Conservation (phyloP, 192 early-diverging fungal genomes). For the Spizellomyces sp. region DNA sequence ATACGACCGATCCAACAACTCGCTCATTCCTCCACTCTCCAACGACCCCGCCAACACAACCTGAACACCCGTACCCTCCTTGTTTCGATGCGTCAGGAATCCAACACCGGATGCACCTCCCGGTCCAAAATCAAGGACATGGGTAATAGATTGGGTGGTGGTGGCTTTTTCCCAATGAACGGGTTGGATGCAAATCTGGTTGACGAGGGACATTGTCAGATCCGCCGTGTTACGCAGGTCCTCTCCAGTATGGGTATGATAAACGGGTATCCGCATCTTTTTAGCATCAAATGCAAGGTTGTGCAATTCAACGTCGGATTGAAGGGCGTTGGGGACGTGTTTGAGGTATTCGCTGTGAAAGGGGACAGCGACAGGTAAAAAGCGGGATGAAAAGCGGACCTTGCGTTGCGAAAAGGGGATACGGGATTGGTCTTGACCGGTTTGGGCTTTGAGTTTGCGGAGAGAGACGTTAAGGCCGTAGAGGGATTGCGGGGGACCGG, state of each 20-base stretch:
- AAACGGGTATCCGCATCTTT: constrained; percentile 75
- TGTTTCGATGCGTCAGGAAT: constrained; percentile 78
- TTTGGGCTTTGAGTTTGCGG: constrained; percentile 87
- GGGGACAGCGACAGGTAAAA: constrained; percentile 89
- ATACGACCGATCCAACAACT: constrained; percentile 72
- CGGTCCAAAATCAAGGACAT: constrained; percentile 94
- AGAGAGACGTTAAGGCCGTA: constrained; percentile 90
- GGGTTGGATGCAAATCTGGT: constrained; percentile 69
- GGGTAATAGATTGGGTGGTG: constrained; percentile 63
- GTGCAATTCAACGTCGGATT: constrained; percentile 69
- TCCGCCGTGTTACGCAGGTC: constrained; percentile 64
- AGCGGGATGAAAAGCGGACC: constrained; percentile 86
- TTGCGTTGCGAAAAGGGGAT: constrained; percentile 88
- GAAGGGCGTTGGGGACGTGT: constrained; percentile 63
- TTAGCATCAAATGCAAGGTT: constrained; percentile 64
- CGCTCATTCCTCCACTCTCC: constrained; percentile 56
- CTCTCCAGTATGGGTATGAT: constrained; percentile 76
- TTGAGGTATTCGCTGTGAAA: constrained; percentile 87
- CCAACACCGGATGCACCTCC: constrained; percentile 85
- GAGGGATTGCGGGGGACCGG: constrained; percentile 87
- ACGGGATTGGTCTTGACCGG: constrained; percentile 83
- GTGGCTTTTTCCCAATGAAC: constrained; percentile 77
- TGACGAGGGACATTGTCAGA: constrained; percentile 69
- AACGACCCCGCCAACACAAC: constrained; percentile 70
- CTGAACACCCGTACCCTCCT: constrained; percentile 83